A percentile compares a stretch with the other conserved stretches of the same genome.
phyloP scores from a whole-genome alignment of 257 asterid species.

The Hygrophila difformis region DNA sequence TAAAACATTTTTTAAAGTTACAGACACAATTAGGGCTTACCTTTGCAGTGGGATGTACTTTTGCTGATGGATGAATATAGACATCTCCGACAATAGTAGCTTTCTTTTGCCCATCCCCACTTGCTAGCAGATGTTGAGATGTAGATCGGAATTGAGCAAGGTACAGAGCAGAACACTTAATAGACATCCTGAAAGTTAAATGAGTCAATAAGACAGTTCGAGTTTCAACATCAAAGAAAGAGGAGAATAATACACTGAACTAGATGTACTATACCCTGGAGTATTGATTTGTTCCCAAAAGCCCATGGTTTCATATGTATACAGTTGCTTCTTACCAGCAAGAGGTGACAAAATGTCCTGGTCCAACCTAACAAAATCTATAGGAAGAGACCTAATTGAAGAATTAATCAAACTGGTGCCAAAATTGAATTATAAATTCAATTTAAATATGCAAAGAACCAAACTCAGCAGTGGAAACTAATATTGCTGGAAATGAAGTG shows the following conservation, averaged over 20 bases:
- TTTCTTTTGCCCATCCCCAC: slow-evolving; percentile 37
- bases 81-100: slow-evolving; percentile 43
- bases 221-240: slow-evolving; percentile 4
- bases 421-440: slow-evolving; percentile 9
- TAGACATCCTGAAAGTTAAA: slow-evolving; percentile 52
- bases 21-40: slow-evolving; percentile 29
- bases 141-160: slow-evolving; percentile 36
- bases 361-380: slow-evolving; percentile 79
- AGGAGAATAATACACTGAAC: slow-evolving; percentile 1
- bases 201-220: slow-evolving; percentile 11
- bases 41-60: slow-evolving; percentile 85
- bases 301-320: slow-evolving; percentile 60
- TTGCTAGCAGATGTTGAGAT: slow-evolving; percentile 43
- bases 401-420: slow-evolving; percentile 20
- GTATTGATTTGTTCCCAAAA: slow-evolving; percentile 94
- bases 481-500: not conserved
- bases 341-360: slow-evolving; percentile 85
- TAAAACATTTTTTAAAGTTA: too few relatives aligned
- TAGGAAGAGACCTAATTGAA: slow-evolving; percentile 49
- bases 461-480: too few relatives aligned
- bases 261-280: slow-evolving; percentile 45
- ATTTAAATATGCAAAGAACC: slow-evolving; percentile 1
- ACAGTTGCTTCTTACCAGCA: slow-evolving; percentile 77
- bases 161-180: slow-evolving; percentile 46
- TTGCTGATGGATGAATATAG: slow-evolving; percentile 73